Conservation (phyloP, 441 rosid species). For the Euphorbia schlechtendalii region DNA sequence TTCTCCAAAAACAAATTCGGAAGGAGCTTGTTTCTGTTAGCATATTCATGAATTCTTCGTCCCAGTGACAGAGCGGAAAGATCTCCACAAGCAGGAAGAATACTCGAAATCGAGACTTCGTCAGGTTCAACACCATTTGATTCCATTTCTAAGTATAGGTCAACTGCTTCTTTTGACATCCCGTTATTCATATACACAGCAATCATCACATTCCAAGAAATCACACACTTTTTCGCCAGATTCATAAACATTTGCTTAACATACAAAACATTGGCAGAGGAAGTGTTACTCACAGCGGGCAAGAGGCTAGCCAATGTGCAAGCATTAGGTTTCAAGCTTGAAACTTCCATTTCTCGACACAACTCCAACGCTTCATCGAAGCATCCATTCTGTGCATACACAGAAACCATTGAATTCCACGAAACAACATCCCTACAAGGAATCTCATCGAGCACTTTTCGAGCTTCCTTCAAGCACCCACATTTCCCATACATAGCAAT, state of each 20-base stretch:
- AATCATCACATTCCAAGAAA: slow-evolving; percentile 41
- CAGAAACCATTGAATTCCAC: slow-evolving; percentile 40
- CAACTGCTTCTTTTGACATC: slow-evolving; percentile 28
- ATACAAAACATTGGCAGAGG: slow-evolving; percentile 22
- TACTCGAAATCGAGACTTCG: slow-evolving; percentile 21
- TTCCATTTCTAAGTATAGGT: slow-evolving; percentile 25
- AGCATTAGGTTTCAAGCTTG: slow-evolving; percentile 21
- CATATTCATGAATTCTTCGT: slow-evolving; percentile 19
- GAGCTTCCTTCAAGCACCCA: slow-evolving; percentile 28
- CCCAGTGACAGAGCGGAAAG: slow-evolving; percentile 25
- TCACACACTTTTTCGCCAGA: slow-evolving; percentile 18
- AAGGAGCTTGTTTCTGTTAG: slow-evolving; percentile 17
- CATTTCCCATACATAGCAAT: slow-evolving; percentile 43
- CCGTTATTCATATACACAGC: slow-evolving; percentile 29
- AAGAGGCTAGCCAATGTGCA: slow-evolving; percentile 28
- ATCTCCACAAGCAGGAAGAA: slow-evolving; percentile 34
- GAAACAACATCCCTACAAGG: slow-evolving; percentile 30
- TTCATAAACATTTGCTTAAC: slow-evolving; percentile 23
- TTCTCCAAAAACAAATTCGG: slow-evolving; percentile 33
- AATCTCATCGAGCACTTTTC: slow-evolving; percentile 36
- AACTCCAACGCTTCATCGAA: slow-evolving; percentile 29
- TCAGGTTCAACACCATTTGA: slow-evolving; percentile 21
- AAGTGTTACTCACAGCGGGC: slow-evolving; percentile 25
- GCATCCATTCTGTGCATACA: slow-evolving; percentile 31
- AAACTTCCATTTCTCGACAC: slow-evolving; percentile 31